Base-by-base conservation (phyloP, 2,329 filamentous ascomycete genomes). In the Leptographium galeiforme region DNA sequence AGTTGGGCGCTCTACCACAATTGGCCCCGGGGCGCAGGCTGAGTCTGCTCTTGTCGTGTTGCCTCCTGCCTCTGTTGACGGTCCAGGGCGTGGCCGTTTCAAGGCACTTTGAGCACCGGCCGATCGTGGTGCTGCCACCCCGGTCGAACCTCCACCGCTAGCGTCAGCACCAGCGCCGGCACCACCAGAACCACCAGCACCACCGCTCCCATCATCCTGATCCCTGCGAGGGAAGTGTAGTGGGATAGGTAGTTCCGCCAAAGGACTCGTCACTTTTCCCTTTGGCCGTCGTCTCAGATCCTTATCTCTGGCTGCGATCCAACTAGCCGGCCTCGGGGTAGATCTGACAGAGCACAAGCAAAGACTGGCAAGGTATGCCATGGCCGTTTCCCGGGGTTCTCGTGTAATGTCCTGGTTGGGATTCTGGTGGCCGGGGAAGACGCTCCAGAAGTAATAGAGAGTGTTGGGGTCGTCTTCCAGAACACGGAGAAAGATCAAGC, bases 401-500 rank as follows among this genome's bases (percentile, higher is more conserved):
- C 43, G 49, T 4, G 16, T 8, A 5, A 44, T 11, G 8, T 16
- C 16, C 44, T 11, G 8, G 8, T 13, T 12, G 11, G 2, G n/a
- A 16, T 39, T 33, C 8, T 11, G 18, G 43, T 36, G 12, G 30
- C 36, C 38, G 8, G 45, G 30, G 7, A 55, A 55, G 13, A 43
- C 44, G 5, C n/a, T n/a, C 40, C 36, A 44, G 36, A 52, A 53
- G 18, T 55, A 55, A 34, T 50, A 54, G 19, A 57, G 56, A 18
- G 53, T 55, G 18, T 52, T 13, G 4, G 53, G 51, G 13, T 54
- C 51, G 19, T 54, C 39, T 38, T 55, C 46, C 1, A 8, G 43
- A 2, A 57, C 51, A n/a, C 54, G 52, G 6, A 57, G 43, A n/a
- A 57, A 51, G 4, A 57, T 41, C 10, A 57, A 41, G 18, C 53